Conservation (phyloP, 2,329 filamentous ascomycete species). For the Aspergillus ochraceoroseus region DNA sequence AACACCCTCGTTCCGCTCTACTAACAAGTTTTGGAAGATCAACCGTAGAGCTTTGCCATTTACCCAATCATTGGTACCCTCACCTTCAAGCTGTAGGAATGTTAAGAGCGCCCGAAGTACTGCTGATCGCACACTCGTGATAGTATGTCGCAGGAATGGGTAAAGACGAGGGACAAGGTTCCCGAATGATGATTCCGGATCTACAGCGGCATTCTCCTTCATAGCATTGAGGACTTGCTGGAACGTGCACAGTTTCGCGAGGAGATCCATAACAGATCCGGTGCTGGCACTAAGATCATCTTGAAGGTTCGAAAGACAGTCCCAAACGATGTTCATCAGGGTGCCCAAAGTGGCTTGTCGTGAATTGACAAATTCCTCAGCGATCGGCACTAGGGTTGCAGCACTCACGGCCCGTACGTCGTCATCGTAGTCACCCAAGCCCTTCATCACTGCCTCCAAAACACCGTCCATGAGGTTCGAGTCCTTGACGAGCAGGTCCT, state of each 20-base stretch:
- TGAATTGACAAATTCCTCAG: slow-evolving; percentile 85
- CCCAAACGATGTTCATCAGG: slow-evolving; percentile 93
- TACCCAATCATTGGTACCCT: slow-evolving; percentile 81
- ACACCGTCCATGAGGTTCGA: slow-evolving; percentile 86
- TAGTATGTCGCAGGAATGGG: slow-evolving; percentile 93
- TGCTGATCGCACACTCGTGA: slow-evolving; percentile 88
- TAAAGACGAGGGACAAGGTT: slow-evolving; percentile 89
- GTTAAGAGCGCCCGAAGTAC: slow-evolving; percentile 89
- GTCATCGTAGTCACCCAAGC: slow-evolving; percentile 82
- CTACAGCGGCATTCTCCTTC: slow-evolving; percentile 78
- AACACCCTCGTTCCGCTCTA: slow-evolving; percentile 82
- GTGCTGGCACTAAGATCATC: slow-evolving; percentile 97
- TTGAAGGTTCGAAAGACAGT: slow-evolving; percentile 91
- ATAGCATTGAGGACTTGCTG: slow-evolving; percentile 88
- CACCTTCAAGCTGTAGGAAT: slow-evolving; percentile 79
- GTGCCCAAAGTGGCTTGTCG: slow-evolving; percentile 70
- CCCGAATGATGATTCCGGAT: slow-evolving; percentile 84
- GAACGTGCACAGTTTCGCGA: slow-evolving; percentile 93
- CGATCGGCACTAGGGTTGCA: slow-evolving; percentile 93
- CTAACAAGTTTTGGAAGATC: slow-evolving; percentile 90
- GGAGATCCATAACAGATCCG: slow-evolving; percentile 94
- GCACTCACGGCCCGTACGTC: slow-evolving; percentile 96
- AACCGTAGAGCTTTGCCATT: slow-evolving; percentile 82
- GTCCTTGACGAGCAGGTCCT: slow-evolving; percentile 81
- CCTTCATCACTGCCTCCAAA: slow-evolving; percentile 88